phyloP scores from a whole-genome alignment of 2,329 filamentous ascomycete species.

The Podosphaera aphanis region DNA sequence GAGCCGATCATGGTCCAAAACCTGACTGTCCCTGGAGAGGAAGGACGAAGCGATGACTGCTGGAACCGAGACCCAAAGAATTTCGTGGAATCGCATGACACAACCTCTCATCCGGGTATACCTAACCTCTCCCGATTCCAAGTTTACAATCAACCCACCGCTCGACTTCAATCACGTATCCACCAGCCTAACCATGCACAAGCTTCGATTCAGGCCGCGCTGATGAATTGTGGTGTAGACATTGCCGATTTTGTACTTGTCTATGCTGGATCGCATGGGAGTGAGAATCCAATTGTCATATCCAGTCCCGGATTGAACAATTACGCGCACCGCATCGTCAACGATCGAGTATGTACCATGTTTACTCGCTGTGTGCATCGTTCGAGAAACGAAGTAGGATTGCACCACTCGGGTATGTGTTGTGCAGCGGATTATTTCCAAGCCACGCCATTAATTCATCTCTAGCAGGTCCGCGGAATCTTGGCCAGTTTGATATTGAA shows the following conservation, averaged over 20 bases:
- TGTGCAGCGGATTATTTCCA: not conserved
- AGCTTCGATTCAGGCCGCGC: not conserved
- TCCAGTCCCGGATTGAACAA: not conserved
- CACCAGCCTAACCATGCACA: not conserved
- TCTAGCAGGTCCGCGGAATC: slow-evolving; percentile 3
- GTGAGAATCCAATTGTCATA: not conserved
- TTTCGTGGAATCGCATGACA: slow-evolving; percentile 8
- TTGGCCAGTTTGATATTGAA: slow-evolving; percentile 5
- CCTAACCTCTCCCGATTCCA: not conserved
- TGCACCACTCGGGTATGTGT: not conserved
- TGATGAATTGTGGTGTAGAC: not conserved
- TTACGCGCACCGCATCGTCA: not conserved
- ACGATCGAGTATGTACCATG: not conserved
- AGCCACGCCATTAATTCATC: not conserved
- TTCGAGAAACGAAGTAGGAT: not conserved
- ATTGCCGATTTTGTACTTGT: not conserved
- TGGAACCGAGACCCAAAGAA: slow-evolving; percentile 7
- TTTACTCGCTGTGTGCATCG: not conserved
- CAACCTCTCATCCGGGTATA: not conserved
- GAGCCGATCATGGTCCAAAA: slow-evolving; percentile 1
- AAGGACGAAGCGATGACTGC: not conserved
- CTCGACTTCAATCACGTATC: not conserved
- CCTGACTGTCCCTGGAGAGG: slow-evolving; percentile 6
- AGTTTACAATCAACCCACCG: not conserved
- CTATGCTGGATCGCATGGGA: not conserved